Evolutionary conservation across 257 asterid species (phyloP).

Genomic region (Cruciata laevipes): DNA sequence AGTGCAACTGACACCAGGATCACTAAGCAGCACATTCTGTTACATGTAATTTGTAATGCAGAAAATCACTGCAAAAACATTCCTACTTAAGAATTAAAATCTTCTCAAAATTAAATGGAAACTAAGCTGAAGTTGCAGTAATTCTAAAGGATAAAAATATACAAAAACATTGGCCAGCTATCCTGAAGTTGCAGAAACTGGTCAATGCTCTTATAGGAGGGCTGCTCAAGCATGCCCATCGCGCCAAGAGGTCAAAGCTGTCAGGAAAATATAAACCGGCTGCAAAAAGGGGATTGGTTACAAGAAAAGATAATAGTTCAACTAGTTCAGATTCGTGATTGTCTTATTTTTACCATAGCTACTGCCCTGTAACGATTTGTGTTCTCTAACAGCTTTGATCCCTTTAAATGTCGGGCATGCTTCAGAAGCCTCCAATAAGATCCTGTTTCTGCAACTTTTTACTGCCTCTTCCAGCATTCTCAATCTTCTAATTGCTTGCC

Average conservation of each 20-base stretch:
- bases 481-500: too few relatives aligned
- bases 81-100: too few relatives aligned
- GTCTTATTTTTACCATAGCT: conserved; percentile 27
- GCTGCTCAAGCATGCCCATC: conserved; percentile 40
- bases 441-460: conserved; percentile 25
- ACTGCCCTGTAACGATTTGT: conserved; percentile 18
- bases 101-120: too few relatives aligned
- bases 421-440: conserved; percentile 44
- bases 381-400: conserved; percentile 28
- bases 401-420: conserved; percentile 40
- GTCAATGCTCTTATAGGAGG: conserved; percentile 46
- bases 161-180: too few relatives aligned
- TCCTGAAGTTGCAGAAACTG: conserved; percentile 17
- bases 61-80: too few relatives aligned
- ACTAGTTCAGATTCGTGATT: conserved; percentile 38
- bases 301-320: conserved; percentile 27
- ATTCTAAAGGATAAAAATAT: too few relatives aligned
- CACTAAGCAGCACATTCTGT: too few relatives aligned
- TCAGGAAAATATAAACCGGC: conserved; percentile 23
- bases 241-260: conserved; percentile 33
- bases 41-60: too few relatives aligned
- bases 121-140: too few relatives aligned
- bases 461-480: too few relatives aligned
- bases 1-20: too few relatives aligned
- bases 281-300: conserved; percentile 31